Evolutionary conservation across 2,329 filamentous ascomycete species (phyloP).

Genomic region (Penicillium sclerotiorum): DNA sequence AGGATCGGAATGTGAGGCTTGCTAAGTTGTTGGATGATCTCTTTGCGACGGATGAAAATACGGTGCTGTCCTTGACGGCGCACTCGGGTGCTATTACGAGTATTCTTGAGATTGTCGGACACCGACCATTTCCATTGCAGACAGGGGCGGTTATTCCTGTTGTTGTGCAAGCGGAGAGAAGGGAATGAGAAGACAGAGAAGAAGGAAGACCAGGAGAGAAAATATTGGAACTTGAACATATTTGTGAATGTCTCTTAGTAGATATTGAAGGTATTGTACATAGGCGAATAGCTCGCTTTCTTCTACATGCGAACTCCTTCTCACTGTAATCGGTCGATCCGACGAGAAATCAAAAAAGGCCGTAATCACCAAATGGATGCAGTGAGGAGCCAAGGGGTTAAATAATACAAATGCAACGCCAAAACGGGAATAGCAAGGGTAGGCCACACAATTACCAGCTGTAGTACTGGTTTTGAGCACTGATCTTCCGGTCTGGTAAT

Average conservation of each 20-base stretch:
- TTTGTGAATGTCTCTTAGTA: no score
- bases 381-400: constrained; percentile 2
- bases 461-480: constrained; percentile 85
- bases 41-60: constrained; percentile 51
- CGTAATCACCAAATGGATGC: neutral
- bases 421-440: constrained; percentile 12
- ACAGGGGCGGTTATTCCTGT: constrained; percentile 58
- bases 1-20: constrained; percentile 52
- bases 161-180: constrained; percentile 47
- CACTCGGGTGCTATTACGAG: constrained; percentile 63
- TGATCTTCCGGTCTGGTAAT: constrained; percentile 81
- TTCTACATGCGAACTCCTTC: constrained; percentile 2
- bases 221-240: neutral
- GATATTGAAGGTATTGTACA: constrained; percentile 10
- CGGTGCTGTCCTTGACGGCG: constrained; percentile 57
- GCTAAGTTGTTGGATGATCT: constrained; percentile 56
- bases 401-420: constrained; percentile 35
- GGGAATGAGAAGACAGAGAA: neutral
- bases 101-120: constrained; percentile 51
- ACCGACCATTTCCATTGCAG: constrained; percentile 50
- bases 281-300: constrained; percentile 7
- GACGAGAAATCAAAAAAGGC: constrained; percentile 1
- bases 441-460: constrained; percentile 67
- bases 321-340: neutral
- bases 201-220: neutral